Evolutionary conservation across 2,329 filamentous ascomycete genomes (phyloP).

Genomic region (Neonectria faginata): DNA sequence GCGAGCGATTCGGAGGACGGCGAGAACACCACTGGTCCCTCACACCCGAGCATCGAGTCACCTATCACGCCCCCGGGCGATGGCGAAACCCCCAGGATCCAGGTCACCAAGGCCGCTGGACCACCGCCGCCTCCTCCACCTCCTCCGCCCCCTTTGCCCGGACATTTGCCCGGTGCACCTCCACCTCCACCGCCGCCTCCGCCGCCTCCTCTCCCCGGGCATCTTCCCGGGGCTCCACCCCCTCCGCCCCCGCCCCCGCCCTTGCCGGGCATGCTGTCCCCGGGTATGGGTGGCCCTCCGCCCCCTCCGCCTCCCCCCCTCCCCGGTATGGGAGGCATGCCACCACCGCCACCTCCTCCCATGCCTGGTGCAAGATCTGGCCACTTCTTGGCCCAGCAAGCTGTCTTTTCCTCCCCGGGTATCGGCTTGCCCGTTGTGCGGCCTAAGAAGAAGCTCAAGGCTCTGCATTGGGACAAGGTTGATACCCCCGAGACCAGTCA

Average conservation of each 20-base stretch:
- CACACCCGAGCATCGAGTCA: constrained; percentile 79
- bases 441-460: constrained; percentile 99
- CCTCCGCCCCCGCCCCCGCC: constrained; percentile 61
- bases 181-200: constrained; percentile 53
- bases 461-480: constrained; percentile 98
- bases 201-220: constrained; percentile 56
- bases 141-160: constrained; percentile 55
- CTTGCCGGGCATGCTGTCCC: constrained; percentile 51
- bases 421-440: constrained; percentile 82
- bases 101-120: constrained; percentile 61
- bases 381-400: constrained; percentile 78
- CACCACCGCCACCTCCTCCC: constrained; percentile 70
- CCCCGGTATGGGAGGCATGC: constrained; percentile 55
- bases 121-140: constrained; percentile 55
- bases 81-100: constrained; percentile 68
- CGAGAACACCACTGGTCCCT: constrained; percentile 78
- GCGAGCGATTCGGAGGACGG: constrained; percentile 79
- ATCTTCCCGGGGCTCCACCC: constrained; percentile 55
- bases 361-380: constrained; percentile 78
- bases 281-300: constrained; percentile 33
- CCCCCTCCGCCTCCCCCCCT: constrained; percentile 56
- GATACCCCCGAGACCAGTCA: constrained; percentile 91
- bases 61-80: constrained; percentile 76
- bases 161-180: constrained; percentile 45
- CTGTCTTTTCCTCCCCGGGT: constrained; percentile 65